Conservation (phyloP, 768 basidiomycete species). For the Amanita subjunquillea region DNA sequence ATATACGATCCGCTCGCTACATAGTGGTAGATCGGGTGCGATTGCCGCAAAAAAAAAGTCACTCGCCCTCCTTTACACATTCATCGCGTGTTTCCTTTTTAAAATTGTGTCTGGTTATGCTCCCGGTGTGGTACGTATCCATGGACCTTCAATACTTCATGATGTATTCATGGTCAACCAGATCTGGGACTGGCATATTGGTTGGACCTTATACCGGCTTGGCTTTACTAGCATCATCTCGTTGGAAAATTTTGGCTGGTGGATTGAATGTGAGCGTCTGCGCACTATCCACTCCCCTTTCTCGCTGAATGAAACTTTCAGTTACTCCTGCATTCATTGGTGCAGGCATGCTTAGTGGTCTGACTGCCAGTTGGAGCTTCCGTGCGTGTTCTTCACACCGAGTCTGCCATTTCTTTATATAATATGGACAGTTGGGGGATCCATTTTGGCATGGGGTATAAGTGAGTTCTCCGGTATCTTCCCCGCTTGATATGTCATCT, state of each 20-base stretch:
- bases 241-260: conserved; percentile 51
- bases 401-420: neutral
- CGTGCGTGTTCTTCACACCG: conserved; percentile 21
- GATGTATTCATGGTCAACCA: conserved; percentile 8
- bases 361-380: conserved; percentile 50
- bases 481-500: neutral
- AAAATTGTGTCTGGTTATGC: conserved; percentile 49
- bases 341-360: conserved; percentile 46
- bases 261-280: conserved; percentile 33
- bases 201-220: conserved; percentile 46
- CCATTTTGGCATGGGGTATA: conserved; percentile 52
- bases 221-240: conserved; percentile 53
- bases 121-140: conserved; percentile 38
- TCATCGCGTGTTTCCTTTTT: conserved; percentile 35
- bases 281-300: neutral
- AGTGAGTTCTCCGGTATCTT: conserved; percentile 18
- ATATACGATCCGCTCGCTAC: conserved; percentile 52
- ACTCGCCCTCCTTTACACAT: conserved; percentile 35
- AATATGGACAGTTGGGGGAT: conserved; percentile 33
- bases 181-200: conserved; percentile 56
- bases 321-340: conserved; percentile 51
- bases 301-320: conserved; percentile 8
- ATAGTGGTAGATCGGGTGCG: conserved; percentile 39
- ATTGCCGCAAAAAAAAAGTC: conserved; percentile 46
- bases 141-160: neutral